phyloP scores from a whole-genome alignment of 2,329 filamentous ascomycete genomes.

The Chaetomium strumarium region DNA sequence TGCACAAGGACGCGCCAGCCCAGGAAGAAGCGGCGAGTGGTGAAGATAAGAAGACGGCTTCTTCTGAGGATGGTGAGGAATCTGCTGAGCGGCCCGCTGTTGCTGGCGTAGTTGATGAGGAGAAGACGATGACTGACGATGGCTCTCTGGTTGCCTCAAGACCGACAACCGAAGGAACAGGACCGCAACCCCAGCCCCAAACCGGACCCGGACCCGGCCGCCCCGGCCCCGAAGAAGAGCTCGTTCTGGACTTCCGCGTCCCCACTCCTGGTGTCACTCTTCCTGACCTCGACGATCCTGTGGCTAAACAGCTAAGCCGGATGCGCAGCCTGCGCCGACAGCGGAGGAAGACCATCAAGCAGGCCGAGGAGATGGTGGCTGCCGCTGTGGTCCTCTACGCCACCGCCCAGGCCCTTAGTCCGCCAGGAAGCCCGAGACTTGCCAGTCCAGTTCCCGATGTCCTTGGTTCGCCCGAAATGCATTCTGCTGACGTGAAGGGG shows the following conservation, averaged over 20 bases:
- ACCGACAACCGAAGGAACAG: slow-evolving; percentile 17
- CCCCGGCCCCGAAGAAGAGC: slow-evolving; percentile 21
- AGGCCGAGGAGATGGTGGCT: slow-evolving; percentile 48
- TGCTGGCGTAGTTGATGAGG: slow-evolving; percentile 16
- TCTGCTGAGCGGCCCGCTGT: slow-evolving; percentile 18
- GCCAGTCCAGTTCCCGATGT: slow-evolving; percentile 26
- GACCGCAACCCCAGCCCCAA: slow-evolving; percentile 15
- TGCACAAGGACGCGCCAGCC: slow-evolving; percentile 21
- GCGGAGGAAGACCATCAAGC: slow-evolving; percentile 39
- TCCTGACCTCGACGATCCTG: slow-evolving; percentile 36
- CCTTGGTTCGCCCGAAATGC: slow-evolving; percentile 28
- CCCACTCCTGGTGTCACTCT: slow-evolving; percentile 44
- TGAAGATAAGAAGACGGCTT: slow-evolving; percentile 19
- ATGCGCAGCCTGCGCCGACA: slow-evolving; percentile 41
- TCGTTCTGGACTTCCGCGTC: slow-evolving; percentile 32
- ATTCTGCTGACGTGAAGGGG: slow-evolving; percentile 26
- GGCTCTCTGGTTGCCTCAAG: slow-evolving; percentile 21
- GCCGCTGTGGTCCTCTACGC: slow-evolving; percentile 51
- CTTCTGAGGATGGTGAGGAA: slow-evolving; percentile 25
- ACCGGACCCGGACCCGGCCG: slow-evolving; percentile 17
- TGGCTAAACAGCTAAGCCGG: slow-evolving; percentile 36
- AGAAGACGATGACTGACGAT: slow-evolving; percentile 25
- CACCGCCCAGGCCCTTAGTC: slow-evolving; percentile 42
- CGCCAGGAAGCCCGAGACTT: slow-evolving; percentile 32
- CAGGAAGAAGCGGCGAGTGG: slow-evolving; percentile 20